A percentile compares a stretch with the other conserved stretches of the same genome.
phyloP scores from a whole-genome alignment of 805 yeast genomes.

The Isabelozyma gotoi region DNA sequence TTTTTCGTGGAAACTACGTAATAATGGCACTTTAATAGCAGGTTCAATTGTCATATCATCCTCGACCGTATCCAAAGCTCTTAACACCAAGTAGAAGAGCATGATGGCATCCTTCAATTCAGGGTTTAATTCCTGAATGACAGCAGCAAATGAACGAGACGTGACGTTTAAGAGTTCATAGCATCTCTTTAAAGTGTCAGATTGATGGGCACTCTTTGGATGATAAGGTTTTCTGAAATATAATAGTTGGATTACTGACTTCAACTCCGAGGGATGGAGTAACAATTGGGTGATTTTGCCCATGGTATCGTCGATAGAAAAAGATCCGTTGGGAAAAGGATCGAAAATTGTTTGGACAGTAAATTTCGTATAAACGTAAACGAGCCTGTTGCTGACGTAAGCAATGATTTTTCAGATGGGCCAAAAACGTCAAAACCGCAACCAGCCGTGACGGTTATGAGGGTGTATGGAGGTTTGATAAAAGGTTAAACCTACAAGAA shows the following conservation, averaged over 20 bases:
- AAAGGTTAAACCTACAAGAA: no score
- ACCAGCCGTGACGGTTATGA: background rate
- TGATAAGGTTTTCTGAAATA: slow-evolving; percentile 53
- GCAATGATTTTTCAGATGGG: background rate
- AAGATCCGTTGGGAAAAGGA: background rate
- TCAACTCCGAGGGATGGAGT: slow-evolving; percentile 70
- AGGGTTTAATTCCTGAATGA: slow-evolving; percentile 86
- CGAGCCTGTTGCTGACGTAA: background rate
- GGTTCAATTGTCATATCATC: slow-evolving; percentile 90
- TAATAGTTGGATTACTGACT: slow-evolving; percentile 61
- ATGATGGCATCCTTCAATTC: slow-evolving; percentile 78
- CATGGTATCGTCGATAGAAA: slow-evolving; percentile 34
- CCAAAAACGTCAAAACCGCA: background rate
- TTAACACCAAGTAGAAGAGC: slow-evolving; percentile 80
- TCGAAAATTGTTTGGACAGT: background rate
- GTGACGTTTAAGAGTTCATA: slow-evolving; percentile 65
- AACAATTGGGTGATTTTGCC: slow-evolving; percentile 60
- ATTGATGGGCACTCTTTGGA: slow-evolving; percentile 40
- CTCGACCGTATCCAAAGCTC: slow-evolving; percentile 94
- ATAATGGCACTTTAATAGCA: slow-evolving; percentile 67
- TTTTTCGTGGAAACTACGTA: slow-evolving; percentile 66
- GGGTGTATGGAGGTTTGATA: background rate
- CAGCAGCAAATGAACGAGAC: slow-evolving; percentile 93
- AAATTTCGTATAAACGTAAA: background rate
- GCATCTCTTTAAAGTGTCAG: slow-evolving; percentile 51